phyloP scores from a whole-genome alignment of 2,329 filamentous ascomycete species.

The Ophiostoma piceae region DNA sequence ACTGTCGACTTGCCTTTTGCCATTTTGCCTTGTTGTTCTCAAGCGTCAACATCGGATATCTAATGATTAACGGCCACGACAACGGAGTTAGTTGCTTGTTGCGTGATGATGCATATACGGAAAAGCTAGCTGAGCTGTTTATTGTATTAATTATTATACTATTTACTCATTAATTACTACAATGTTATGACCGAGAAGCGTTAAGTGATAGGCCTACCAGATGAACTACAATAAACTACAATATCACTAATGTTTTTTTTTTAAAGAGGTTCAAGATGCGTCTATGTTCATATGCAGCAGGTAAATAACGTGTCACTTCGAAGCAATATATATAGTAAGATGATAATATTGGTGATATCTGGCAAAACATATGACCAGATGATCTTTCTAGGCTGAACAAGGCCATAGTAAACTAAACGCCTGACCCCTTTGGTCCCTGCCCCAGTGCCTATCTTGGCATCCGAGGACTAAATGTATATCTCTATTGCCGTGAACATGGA shows the following conservation, averaged over 20 bases:
- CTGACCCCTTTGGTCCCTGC: slow-evolving; percentile 16
- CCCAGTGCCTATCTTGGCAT: slow-evolving; percentile 19
- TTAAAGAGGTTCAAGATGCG: background rate
- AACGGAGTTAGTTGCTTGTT: slow-evolving; percentile 14
- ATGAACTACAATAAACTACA: background rate
- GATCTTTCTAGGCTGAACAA: slow-evolving; percentile 10
- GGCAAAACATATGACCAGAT: background rate
- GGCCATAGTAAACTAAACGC: slow-evolving; percentile 19
- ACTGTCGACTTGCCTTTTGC: background rate
- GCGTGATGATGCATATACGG: slow-evolving; percentile 8
- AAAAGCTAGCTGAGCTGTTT: slow-evolving; percentile 12
- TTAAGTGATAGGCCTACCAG: background rate
- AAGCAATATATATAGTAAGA: background rate
- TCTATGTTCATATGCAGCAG: background rate
- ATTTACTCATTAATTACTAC: background rate
- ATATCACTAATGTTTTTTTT: background rate
- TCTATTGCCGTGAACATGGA: slow-evolving; percentile 24
- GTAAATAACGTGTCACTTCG: background rate
- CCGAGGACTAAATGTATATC: slow-evolving; percentile 20
- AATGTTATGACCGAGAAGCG: background rate
- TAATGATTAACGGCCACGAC: slow-evolving; percentile 17
- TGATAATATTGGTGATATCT: background rate
- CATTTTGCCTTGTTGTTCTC: background rate
- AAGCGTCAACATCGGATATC: background rate
- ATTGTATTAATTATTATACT: background rate